Percentiles rank a stretch among this genome's conserved stretches.
Conservation (phyloP, 2,329 filamentous ascomycete genomes). For the Knoxdaviesia capensis region DNA sequence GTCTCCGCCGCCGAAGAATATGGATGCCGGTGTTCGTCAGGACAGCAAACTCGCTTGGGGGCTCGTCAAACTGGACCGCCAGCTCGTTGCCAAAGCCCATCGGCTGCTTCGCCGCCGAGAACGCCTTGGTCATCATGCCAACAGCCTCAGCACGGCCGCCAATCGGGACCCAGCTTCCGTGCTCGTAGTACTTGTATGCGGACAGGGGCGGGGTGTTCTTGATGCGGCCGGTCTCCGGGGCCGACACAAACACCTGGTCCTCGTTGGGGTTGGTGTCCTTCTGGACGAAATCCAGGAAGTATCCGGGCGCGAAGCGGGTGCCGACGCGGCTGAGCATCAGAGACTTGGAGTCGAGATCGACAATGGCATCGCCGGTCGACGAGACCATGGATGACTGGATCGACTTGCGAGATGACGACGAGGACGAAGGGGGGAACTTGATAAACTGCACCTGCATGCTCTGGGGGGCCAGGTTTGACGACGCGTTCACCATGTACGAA, state of each 20-base stretch:
- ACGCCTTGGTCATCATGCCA: conserved; percentile 54
- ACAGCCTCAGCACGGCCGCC: conserved; percentile 58
- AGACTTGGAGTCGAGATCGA: conserved; percentile 27
- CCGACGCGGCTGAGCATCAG: conserved; percentile 30
- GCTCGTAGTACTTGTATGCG: conserved; percentile 50
- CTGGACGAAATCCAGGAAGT: conserved; percentile 69
- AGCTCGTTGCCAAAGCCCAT: conserved; percentile 86
- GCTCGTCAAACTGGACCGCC: conserved; percentile 82
- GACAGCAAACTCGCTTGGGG: conserved; percentile 67
- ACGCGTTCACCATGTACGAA: conserved; percentile 40
- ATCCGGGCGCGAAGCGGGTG: conserved; percentile 60
- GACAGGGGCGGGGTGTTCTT: conserved; percentile 32
- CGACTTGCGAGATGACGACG: conserved; percentile 8
- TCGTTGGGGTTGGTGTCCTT: conserved; percentile 35
- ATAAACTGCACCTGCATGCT: conserved; percentile 98
- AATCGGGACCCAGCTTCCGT: conserved; percentile 60
- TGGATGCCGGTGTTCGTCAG: conserved; percentile 84
- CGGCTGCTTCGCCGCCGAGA: conserved; percentile 45
- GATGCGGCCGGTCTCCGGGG: conserved; percentile 78
- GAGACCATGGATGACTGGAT: conserved; percentile 2
- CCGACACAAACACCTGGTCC: conserved; percentile 63
- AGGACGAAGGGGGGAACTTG: conserved; percentile 60
- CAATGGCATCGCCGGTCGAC: conserved; percentile 15
- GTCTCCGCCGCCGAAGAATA: conserved; percentile 58
- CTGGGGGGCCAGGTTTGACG: conserved; percentile 49